A percentile compares a stretch with the other conserved stretches of the same genome.
Evolutionary conservation across 1,284 basidiomycete genomes (phyloP).

Genomic region (Phellopilus nigrolimitatus): DNA sequence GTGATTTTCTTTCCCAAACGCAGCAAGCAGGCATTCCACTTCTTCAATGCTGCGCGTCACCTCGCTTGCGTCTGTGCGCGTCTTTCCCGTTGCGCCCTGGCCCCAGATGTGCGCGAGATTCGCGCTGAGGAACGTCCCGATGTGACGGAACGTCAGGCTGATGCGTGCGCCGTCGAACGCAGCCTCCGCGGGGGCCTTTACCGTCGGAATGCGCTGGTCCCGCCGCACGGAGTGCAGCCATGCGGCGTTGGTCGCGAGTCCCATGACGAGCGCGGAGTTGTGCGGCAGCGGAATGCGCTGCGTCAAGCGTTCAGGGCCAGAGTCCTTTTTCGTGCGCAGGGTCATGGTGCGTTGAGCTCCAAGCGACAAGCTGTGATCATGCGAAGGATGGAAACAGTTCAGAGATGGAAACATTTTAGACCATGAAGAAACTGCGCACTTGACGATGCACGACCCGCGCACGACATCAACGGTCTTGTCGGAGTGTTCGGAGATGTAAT

Average conservation of each 20-base stretch:
- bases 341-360: constrained; percentile 71
- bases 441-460: constrained; percentile 63
- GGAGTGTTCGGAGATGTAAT: constrained; percentile 78
- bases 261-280: constrained; percentile 75
- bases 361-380: constrained; percentile 50
- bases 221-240: constrained; percentile 70
- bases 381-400: too few relatives aligned
- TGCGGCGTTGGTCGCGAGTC: constrained; percentile 58
- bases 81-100: constrained; percentile 63
- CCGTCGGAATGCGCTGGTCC: constrained; percentile 54
- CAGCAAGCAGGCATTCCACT: constrained; percentile 45
- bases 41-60: constrained; percentile 50
- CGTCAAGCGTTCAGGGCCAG: constrained; percentile 24
- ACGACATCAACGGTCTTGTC: constrained; percentile 79
- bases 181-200: constrained; percentile 51
- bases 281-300: constrained; percentile 68
- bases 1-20: constrained; percentile 70
- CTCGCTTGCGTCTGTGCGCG: constrained; percentile 40
- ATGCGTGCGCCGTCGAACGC: constrained; percentile 57
- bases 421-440: constrained; percentile 26
- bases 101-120: constrained; percentile 55
- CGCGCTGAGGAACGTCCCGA: constrained; percentile 62
- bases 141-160: constrained; percentile 70
- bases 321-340: constrained; percentile 56
- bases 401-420: too few relatives aligned